A percentile compares a stretch with the other conserved stretches of the same genome.
Evolutionary conservation across 129 eudicot species (phyloP).

Genomic region (Smallanthus sonchifolius): DNA sequence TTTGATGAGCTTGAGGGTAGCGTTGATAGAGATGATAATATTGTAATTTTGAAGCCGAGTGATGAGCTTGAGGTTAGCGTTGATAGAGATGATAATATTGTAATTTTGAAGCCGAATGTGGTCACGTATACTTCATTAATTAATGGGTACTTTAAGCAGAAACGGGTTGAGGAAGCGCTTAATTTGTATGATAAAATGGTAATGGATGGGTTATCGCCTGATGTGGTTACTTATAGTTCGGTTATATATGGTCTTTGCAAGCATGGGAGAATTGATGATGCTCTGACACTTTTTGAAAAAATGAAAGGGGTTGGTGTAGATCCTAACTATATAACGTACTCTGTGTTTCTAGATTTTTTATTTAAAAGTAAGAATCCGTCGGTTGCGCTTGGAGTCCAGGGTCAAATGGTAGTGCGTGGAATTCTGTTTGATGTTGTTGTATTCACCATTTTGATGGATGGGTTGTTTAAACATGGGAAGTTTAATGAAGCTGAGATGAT

Average conservation of each 20-base stretch:
- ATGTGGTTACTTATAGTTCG: constrained; percentile 61
- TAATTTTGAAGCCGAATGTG: constrained; percentile 40
- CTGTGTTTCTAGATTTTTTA: constrained; percentile 47
- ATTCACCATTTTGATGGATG: constrained; percentile 70
- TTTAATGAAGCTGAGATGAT: constrained; percentile 58
- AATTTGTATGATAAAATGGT: constrained; percentile 53
- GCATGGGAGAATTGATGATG: constrained; percentile 57
- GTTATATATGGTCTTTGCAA: constrained; percentile 62
- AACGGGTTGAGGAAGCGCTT: constrained; percentile 48
- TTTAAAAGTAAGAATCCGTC: constrained; percentile 35
- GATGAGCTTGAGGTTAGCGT: too few relatives aligned
- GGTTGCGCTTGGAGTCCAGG: constrained; percentile 47
- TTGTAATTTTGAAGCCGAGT: constrained; percentile 36
- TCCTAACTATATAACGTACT: constrained; percentile 75
- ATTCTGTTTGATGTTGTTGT: constrained; percentile 61
- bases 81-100: constrained; percentile 10
- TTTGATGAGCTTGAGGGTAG: constrained; percentile 44
- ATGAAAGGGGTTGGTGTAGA: constrained; percentile 57
- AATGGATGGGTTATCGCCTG: constrained; percentile 50
- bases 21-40: constrained; percentile 6
- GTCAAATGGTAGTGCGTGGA: constrained; percentile 88
- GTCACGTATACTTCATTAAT: constrained; percentile 67
- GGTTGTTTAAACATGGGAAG: constrained; percentile 70
- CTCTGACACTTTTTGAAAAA: constrained; percentile 50
- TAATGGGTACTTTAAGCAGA: constrained; percentile 39